Evolutionary conservation across 2,329 filamentous ascomycete genomes (phyloP).

Genomic region (Cytospora chrysosperma): DNA sequence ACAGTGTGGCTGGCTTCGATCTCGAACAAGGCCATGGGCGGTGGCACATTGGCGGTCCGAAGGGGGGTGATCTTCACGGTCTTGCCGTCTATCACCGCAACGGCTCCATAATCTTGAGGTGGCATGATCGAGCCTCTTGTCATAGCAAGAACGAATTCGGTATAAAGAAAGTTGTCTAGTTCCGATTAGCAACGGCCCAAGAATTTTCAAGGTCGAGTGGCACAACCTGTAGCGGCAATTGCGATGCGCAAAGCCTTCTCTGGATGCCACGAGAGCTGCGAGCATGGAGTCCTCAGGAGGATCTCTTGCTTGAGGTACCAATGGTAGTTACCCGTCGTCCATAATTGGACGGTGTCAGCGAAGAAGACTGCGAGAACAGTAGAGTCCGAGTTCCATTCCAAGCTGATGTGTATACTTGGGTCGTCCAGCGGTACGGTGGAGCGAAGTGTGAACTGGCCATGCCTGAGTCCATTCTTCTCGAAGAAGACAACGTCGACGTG

Average conservation of each 20-base stretch:
- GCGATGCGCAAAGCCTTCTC: conserved; percentile 75
- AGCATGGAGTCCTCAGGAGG: conserved; percentile 37
- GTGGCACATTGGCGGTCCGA: conserved; percentile 79
- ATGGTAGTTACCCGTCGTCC: conserved; percentile 97
- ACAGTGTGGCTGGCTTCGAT: conserved; percentile 61
- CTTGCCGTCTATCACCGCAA: conserved; percentile 81
- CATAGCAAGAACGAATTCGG: conserved; percentile 68
- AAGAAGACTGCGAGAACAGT: conserved; percentile 83
- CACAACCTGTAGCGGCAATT: conserved; percentile 50
- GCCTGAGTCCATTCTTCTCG: conserved; percentile 93
- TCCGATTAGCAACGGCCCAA: conserved; percentile 9
- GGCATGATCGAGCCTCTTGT: conserved; percentile 66
- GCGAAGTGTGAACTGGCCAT: conserved; percentile 86
- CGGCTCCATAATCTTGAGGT: conserved; percentile 74
- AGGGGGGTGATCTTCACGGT: conserved; percentile 83
- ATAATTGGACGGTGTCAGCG: conserved; percentile 76
- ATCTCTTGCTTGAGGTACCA: conserved; percentile 97
- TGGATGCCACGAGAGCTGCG: conserved; percentile 71
- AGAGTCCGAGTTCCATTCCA: conserved; percentile 91
- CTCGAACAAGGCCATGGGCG: conserved; percentile 86
- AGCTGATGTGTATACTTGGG: conserved; percentile 57
- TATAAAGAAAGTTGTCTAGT: conserved; percentile 47
- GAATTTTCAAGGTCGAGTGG: background rate
- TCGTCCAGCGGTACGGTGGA: conserved; percentile 56
- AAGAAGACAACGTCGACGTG: conserved; percentile 89